Percentiles rank a stretch among this genome's conserved stretches.
Conservation (phyloP, 106 monocot genomes). For the Apostasia shenzhenica region DNA sequence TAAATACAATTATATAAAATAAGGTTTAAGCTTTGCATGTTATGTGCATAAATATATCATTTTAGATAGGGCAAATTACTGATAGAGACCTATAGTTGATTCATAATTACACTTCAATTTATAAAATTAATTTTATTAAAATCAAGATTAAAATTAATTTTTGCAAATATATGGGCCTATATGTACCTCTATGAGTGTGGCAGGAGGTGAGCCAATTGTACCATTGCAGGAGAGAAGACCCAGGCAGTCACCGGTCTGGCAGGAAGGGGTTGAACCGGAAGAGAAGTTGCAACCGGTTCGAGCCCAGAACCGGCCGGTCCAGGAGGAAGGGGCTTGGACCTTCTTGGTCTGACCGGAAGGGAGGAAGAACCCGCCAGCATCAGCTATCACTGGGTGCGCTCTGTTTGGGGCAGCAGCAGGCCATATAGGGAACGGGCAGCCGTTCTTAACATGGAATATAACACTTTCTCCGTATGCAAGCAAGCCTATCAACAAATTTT, state of each 20-base stretch:
- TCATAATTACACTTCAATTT: no score
- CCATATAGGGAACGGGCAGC: slow-evolving; percentile 68
- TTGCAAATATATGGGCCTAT: neutral
- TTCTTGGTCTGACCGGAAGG: slow-evolving; percentile 21
- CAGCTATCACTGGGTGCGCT: slow-evolving; percentile 52
- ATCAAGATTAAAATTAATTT: neutral
- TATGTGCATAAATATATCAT: no score
- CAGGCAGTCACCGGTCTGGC: slow-evolving; percentile 65
- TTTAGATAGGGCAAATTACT: no score
- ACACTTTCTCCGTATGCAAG: slow-evolving; percentile 11
- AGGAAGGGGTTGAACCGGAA: slow-evolving; percentile 9
- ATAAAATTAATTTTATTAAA: neutral
- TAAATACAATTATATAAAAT: no score
- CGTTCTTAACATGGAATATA: slow-evolving; percentile 38
- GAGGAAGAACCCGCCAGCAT: slow-evolving; percentile 52
- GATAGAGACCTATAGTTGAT: no score
- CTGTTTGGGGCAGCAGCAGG: slow-evolving; percentile 43
- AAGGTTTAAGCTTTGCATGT: no score
- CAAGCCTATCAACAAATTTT: neutral
- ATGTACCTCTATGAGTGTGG: slow-evolving; percentile 60
- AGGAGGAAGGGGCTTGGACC: slow-evolving; percentile 35
- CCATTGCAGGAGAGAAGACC: slow-evolving; percentile 59
- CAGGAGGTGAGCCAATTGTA: slow-evolving; percentile 49
- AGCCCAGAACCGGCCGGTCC: slow-evolving; percentile 71
- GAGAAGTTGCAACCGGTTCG: slow-evolving; percentile 60